Conservation (phyloP, 78 protist species). For the Paratrimastix pyriformis region DNA sequence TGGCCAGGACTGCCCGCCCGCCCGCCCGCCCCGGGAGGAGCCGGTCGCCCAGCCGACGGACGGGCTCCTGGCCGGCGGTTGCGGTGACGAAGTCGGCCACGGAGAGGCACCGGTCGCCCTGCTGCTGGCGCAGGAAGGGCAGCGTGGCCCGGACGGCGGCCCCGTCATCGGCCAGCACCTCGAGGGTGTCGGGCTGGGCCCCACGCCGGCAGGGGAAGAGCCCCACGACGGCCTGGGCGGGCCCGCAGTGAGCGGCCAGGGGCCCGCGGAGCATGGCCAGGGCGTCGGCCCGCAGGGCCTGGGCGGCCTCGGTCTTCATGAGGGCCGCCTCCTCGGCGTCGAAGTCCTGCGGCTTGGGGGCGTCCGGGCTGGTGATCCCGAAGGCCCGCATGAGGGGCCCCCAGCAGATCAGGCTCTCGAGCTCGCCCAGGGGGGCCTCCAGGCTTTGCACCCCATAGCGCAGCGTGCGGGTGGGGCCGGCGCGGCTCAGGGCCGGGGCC, state of each 20-base stretch:
- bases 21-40: slow-evolving; percentile 71
- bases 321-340: slow-evolving; percentile 78
- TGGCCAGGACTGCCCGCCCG: too few species aligned
- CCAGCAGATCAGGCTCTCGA: background rate
- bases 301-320: slow-evolving; percentile 38
- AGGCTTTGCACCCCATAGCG: slow-evolving; percentile 90
- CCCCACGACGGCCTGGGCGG: background rate
- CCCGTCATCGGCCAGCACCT: slow-evolving; percentile 59
- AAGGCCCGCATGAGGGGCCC: background rate
- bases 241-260: slow-evolving; percentile 64
- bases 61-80: slow-evolving; percentile 44
- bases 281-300: slow-evolving; percentile 38
- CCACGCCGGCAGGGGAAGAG: slow-evolving; percentile 5
- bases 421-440: slow-evolving; percentile 57
- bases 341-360: slow-evolving; percentile 74
- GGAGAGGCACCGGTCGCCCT: slow-evolving; percentile 61
- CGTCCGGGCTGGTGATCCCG: background rate
- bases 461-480: slow-evolving; percentile 91
- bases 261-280: slow-evolving; percentile 70
- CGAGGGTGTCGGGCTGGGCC: slow-evolving; percentile 71
- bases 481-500: slow-evolving; percentile 85
- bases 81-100: slow-evolving; percentile 90
- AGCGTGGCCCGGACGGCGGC: slow-evolving; percentile 26
- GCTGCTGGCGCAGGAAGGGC: slow-evolving; percentile 85
- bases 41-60: slow-evolving; percentile 81